A percentile compares a stretch with the other conserved stretches of the same genome.
Conservation (phyloP, 2,329 filamentous ascomycete genomes). For the Penicillium italicum region DNA sequence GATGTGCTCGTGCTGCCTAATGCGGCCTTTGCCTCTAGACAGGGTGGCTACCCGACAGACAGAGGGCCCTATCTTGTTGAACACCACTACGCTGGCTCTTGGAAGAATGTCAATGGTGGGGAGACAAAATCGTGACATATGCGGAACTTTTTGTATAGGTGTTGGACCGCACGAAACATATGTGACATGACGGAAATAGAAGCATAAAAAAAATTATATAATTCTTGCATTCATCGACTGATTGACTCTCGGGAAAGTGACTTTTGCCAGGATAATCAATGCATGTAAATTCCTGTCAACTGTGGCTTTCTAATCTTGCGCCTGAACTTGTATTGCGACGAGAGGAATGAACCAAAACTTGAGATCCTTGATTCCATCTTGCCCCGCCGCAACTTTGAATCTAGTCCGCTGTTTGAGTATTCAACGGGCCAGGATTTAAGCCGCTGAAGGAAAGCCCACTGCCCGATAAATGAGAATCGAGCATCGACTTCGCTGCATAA, state of each 20-base stretch:
- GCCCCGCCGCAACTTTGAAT: too few relatives aligned
- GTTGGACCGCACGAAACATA: background rate
- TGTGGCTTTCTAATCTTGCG: background rate
- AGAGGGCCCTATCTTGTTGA: conserved; percentile 13
- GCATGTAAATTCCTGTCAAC: background rate
- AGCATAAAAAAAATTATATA: background rate
- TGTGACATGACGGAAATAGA: background rate
- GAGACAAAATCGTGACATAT: background rate
- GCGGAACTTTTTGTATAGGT: background rate
- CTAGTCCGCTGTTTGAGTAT: background rate
- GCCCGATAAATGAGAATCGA: background rate
- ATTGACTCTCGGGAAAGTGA: background rate
- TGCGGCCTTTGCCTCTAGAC: conserved; percentile 13
- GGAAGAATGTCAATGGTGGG: conserved; percentile 14
- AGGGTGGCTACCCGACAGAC: conserved; percentile 8
- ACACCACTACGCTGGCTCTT: conserved; percentile 19
- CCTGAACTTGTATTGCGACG: too few relatives aligned
- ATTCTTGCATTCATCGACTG: background rate
- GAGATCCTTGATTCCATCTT: too few relatives aligned
- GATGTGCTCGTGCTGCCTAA: conserved; percentile 17
- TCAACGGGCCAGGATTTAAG: background rate
- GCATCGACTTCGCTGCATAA: background rate
- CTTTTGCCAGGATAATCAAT: background rate
- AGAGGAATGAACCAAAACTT: too few relatives aligned
- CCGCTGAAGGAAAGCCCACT: background rate